These are phyloP conservation scores for Pyrenopolyporus hunteri DNA, from an alignment of 495 filamentous ascomycete species.

Conservation along the genomic window DNA sequence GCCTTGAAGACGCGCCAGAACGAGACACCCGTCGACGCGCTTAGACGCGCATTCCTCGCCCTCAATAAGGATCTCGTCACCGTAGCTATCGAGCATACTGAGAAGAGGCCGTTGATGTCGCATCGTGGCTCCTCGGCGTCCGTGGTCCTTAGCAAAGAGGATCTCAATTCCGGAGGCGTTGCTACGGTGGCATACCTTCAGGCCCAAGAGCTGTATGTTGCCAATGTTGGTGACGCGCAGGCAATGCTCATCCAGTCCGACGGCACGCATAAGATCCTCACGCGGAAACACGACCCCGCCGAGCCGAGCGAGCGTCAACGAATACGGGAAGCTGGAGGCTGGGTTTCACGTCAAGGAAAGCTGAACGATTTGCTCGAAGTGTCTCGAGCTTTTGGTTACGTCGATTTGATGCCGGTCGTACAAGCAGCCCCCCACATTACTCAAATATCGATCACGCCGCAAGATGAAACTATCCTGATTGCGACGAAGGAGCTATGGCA, in stretches of 20 bases:
- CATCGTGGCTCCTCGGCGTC: constrained; percentile 74
- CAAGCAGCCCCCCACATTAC: constrained; percentile 88
- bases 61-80: constrained; percentile 94
- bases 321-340: constrained; percentile 93
- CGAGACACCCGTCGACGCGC: constrained; percentile 81
- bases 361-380: constrained; percentile 90
- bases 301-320: constrained; percentile 80
- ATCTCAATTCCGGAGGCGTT: constrained; percentile 85
- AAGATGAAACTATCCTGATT: constrained; percentile 92
- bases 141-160: constrained; percentile 78
- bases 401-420: constrained; percentile 88
- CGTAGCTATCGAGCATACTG: constrained; percentile 79
- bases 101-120: constrained; percentile 66
- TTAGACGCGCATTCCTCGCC: constrained; percentile 83
- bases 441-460: constrained; percentile 79
- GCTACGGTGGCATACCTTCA: constrained; percentile 91
- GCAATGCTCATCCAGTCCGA: constrained; percentile 92
- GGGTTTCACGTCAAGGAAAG: constrained; percentile 90
- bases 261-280: constrained; percentile 78
- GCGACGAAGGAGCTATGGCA: constrained; percentile 96
- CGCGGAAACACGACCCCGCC: constrained; percentile 90
- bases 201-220: constrained; percentile 87
- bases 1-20: constrained; percentile 59
- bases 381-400: constrained; percentile 93
- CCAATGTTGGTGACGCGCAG: constrained; percentile 94